A percentile compares a stretch with the other conserved stretches of the same genome.
These are phyloP conservation scores for Ceraceosorus guamensis DNA, from an alignment of 1,284 basidiomycete species.

Conservation along the genomic window DNA sequence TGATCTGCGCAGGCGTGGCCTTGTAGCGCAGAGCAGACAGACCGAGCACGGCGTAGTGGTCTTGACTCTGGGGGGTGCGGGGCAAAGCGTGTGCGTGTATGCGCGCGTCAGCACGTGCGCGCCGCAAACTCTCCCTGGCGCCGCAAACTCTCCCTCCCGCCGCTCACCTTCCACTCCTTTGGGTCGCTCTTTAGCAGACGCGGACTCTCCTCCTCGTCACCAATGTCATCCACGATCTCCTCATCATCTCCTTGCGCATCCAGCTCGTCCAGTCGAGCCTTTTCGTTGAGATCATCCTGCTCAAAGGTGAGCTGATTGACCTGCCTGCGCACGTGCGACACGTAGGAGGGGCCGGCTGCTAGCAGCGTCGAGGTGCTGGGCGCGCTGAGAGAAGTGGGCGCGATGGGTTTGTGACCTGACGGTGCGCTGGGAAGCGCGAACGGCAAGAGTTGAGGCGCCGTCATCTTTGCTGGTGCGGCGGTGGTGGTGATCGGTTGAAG, in stretches of 20 bases:
- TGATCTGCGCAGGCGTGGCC: conserved; percentile 86
- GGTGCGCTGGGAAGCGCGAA: conserved; percentile 39
- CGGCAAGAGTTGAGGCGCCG: conserved; percentile 36
- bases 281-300: conserved; percentile 38
- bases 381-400: conserved; percentile 26
- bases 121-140: not conserved
- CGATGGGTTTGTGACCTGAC: conserved; percentile 33
- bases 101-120: not conserved
- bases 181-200: conserved; percentile 73
- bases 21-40: conserved; percentile 81
- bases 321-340: conserved; percentile 38
- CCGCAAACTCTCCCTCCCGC: conserved; percentile 17
- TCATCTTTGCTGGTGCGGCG: conserved; percentile 18
- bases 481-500: not conserved
- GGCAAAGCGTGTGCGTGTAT: not conserved
- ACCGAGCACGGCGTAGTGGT: conserved; percentile 93
- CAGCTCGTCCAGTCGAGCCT: conserved; percentile 42
- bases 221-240: conserved; percentile 70
- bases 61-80: conserved; percentile 70
- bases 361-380: conserved; percentile 25
- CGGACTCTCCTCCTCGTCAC: conserved; percentile 76
- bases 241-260: conserved; percentile 63
- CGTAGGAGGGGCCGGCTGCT: conserved; percentile 41
- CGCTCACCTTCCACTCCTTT: conserved; percentile 89
- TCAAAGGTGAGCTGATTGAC: conserved; percentile 39